Evolutionary conservation across 225 moss, liverwort and hornwort genomes (phyloP), one percentile per base, ranked within the genome.

Genomic region (Physcomitrium patens): DNA sequence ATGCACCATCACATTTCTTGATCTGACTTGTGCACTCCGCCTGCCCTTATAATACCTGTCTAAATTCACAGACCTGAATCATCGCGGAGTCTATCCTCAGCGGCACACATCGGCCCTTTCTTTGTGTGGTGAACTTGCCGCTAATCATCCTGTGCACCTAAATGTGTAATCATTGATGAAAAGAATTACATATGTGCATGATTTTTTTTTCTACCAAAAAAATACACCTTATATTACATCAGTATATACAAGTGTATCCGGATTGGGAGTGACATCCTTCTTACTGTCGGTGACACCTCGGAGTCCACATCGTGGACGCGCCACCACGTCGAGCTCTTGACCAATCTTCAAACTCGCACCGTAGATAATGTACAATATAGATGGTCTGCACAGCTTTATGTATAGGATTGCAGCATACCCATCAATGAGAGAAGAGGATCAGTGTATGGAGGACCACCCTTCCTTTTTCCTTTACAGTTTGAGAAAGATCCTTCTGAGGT

Each of bases 151-250:
- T 62, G 66, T 61, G 78, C 75, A 71, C 60, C 37, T 13, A 64
- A 63, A 77, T 77, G 75, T 71, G 73, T 62, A 66, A 84, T 77
- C 77, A 70, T 80, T 77, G 77, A 69, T 67, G 77, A 74, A 84
- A 84, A 74, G 77, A 84, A 84, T 84, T 70, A 80, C 80, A 67
- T 74, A 69, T 68, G 10, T 69, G 80, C 56, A 73, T 44, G 1
- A 24, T 27, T 60, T 60, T 57, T 48, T 67, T 41, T 7, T 23
- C 58, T 53, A n/a, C 7, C 15, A 16, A 53, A 54, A n/a, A 24
- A 63, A n/a, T 83, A 72, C 79, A 76, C 65, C 74, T 75, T 70
- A 47, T 54, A 59, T 63, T 37, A 69, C 63, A 69, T 61, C n/a
- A 76, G 68, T 77, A 74, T 80, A 16, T 65, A 77, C 84, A 80